These are phyloP conservation scores for Huntiella bhutanensis DNA, from an alignment of 2,329 filamentous ascomycete species.

Conservation along the genomic window DNA sequence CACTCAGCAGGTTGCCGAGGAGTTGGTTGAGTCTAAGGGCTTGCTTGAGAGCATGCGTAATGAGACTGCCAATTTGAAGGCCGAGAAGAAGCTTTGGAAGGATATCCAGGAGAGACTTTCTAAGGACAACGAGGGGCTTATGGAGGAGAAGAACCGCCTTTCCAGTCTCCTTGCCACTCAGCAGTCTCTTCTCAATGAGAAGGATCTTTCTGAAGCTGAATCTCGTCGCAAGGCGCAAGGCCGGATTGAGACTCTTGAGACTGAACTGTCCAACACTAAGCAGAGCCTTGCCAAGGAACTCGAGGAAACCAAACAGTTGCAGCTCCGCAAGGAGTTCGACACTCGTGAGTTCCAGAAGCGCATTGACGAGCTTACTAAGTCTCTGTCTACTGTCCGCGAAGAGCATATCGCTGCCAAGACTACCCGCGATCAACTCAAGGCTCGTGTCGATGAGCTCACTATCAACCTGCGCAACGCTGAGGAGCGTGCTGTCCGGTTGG, in stretches of 20 bases:
- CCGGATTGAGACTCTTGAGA: constrained; percentile 60
- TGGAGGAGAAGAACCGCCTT: constrained; percentile 68
- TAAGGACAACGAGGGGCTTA: constrained; percentile 69
- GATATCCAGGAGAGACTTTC: constrained; percentile 75
- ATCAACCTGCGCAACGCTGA: constrained; percentile 79
- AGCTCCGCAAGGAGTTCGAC: constrained; percentile 77
- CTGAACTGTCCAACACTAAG: constrained; percentile 59
- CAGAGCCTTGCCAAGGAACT: constrained; percentile 66
- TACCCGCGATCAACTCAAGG: constrained; percentile 71
- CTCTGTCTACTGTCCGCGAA: constrained; percentile 62
- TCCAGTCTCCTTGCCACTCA: constrained; percentile 69
- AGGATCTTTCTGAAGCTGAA: constrained; percentile 69
- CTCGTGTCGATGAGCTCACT: constrained; percentile 70
- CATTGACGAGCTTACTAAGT: constrained; percentile 77
- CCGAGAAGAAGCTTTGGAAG: constrained; percentile 88
- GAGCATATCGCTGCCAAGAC: constrained; percentile 77
- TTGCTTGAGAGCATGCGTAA: constrained; percentile 72
- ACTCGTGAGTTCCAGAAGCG: constrained; percentile 72
- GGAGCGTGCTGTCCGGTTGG: constrained; percentile 64
- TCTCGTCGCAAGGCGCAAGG: constrained; percentile 59
- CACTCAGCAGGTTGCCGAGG: constrained; percentile 81
- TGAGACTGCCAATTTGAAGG: constrained; percentile 82
- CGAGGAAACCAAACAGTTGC: constrained; percentile 67
- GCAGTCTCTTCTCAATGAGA: constrained; percentile 81
- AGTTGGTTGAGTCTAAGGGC: constrained; percentile 70